phyloP scores from a whole-genome alignment of 768 basidiomycete genomes.

The Amanita fuliginea region DNA sequence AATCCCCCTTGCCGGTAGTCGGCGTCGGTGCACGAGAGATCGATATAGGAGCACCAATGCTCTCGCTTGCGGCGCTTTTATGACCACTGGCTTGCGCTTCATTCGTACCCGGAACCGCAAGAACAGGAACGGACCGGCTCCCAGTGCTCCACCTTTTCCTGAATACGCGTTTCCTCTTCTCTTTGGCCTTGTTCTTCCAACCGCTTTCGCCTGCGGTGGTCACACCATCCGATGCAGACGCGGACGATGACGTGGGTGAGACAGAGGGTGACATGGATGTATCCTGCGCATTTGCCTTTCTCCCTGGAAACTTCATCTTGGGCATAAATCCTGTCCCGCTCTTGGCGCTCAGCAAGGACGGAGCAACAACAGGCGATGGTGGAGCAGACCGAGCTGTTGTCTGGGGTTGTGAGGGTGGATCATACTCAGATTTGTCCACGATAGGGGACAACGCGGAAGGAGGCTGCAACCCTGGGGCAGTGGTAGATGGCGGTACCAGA shows the following conservation, averaged over 20 bases:
- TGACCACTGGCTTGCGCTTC: background rate
- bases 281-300: background rate
- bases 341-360: background rate
- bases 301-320: slow-evolving; percentile 15
- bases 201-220: background rate
- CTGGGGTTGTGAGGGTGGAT: no score
- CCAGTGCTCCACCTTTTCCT: slow-evolving; percentile 3
- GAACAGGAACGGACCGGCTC: background rate
- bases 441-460: background rate
- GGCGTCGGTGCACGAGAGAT: slow-evolving; percentile 3
- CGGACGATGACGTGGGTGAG: slow-evolving; percentile 5
- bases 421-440: background rate
- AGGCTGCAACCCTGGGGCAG: background rate
- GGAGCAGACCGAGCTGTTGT: no score
- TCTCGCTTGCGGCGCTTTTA: background rate
- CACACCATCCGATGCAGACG: background rate
- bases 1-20: slow-evolving; percentile 17
- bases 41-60: background rate
- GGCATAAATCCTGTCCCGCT: slow-evolving; percentile 8
- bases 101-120: background rate
- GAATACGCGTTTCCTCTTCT: slow-evolving; percentile 1
- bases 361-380: no score
- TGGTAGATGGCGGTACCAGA: background rate
- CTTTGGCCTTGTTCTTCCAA: background rate
- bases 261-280: background rate